Conservation (phyloP, 306 rosid species). For the Castanopsis chinensis region DNA sequence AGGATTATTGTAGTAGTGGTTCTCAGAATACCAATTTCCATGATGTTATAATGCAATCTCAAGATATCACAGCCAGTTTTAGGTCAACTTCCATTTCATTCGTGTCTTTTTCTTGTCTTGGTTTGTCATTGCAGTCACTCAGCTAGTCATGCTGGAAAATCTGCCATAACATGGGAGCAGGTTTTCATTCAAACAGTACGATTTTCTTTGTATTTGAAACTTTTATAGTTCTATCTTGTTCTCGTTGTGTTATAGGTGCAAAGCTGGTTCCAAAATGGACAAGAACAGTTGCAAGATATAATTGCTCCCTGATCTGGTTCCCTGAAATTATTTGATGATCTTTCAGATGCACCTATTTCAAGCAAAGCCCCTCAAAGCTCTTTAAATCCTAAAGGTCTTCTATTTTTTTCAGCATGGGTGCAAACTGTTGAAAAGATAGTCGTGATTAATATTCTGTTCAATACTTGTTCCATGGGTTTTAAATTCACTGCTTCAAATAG, state of each 20-base stretch:
- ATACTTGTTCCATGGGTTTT: neutral
- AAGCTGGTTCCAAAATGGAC: slow-evolving; percentile 41
- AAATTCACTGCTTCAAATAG: neutral
- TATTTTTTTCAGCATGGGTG: slow-evolving; percentile 5
- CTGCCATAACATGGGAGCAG: slow-evolving; percentile 33
- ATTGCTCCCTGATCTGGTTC: slow-evolving; percentile 22
- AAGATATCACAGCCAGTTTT: slow-evolving; percentile 27
- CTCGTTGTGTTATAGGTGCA: slow-evolving; percentile 33
- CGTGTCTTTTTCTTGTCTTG: neutral
- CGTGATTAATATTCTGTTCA: neutral
- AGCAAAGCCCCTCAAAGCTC: slow-evolving; percentile 26
- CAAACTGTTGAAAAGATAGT: neutral
- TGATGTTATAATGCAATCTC: neutral
- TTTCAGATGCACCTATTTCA: slow-evolving; percentile 33
- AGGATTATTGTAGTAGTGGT: neutral
- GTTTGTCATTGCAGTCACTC: slow-evolving; percentile 26
- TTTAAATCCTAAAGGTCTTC: slow-evolving; percentile 39
- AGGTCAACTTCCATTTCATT: slow-evolving; percentile 25
- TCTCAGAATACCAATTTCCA: neutral
- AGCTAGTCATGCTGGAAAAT: slow-evolving; percentile 34
- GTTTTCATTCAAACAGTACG: neutral
- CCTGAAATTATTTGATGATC: slow-evolving; percentile 38
- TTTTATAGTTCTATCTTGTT: neutral
- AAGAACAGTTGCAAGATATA: slow-evolving; percentile 15
- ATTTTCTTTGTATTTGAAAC: neutral